Evolutionary conservation across 2,329 filamentous ascomycete species (phyloP), one percentile per base, ranked within the genome.

Genomic region (Neoarthrinium moseri): DNA sequence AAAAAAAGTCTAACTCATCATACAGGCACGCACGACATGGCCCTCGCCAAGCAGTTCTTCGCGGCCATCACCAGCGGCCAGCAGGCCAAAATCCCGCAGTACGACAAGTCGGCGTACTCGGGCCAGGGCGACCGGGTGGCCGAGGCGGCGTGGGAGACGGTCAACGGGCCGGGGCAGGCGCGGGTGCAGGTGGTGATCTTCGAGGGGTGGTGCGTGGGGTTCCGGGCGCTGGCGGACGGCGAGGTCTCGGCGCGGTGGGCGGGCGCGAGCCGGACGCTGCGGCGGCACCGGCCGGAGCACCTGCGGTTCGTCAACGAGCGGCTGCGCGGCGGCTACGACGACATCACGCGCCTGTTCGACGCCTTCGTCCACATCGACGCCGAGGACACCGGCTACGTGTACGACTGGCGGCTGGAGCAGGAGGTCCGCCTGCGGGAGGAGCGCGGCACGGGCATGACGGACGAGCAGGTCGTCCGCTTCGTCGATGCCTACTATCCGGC

Each of bases 171-270:
- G 0, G 75, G 75, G 7, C 72, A 78, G 43, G 64, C 60, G 3
- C 71, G 65, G n/a, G 67, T 79, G 20, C 66, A 78, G 20, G 81
- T 92, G 6, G 77, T 96, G 18, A 80, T 96, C 42, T 84, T 96
- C 52, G 91, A 96, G 65, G 91, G 91, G 15, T 96, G 91, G 91
- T 94, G 87, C 64, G 83, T 95, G 11, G 91, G 90, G 3, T 96
- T 96, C 68, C 81, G 84, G 5, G 66, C 86, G 1, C 65, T 91
- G 11, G 56, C 69, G 23, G 65, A 75, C 1, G 61, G 69, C n/a
- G 72, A 77, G 5, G 63, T 80, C 4, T 73, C 75, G 22, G 63
- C 82, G 4, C 74, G 74, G 55, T 70, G 73, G 60, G 78, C 75
- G 64, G 67, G 71, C 43, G 68, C 67, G 54, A 75, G 62, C 64